Percentiles rank a stretch among this genome's conserved stretches.
These are phyloP conservation scores for Inonotus obliquus DNA, from an alignment of 1,284 basidiomycete species.

Conservation along the genomic window DNA sequence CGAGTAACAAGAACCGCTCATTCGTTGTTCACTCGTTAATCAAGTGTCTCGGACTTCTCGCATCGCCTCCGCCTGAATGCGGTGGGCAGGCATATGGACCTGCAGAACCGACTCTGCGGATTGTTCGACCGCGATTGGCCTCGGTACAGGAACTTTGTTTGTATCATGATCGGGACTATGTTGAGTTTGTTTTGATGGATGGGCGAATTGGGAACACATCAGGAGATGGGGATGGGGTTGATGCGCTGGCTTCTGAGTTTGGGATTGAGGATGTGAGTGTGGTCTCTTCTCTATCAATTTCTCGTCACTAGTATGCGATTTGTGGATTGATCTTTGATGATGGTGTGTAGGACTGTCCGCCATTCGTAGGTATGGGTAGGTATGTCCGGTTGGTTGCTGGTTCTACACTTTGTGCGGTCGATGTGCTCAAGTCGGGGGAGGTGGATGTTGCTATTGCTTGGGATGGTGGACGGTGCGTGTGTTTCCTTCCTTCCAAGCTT, in stretches of 20 bases:
- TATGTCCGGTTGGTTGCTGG: conserved; percentile 76
- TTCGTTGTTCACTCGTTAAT: conserved; percentile 73
- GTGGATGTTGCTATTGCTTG: conserved; percentile 73
- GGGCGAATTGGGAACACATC: conserved; percentile 25
- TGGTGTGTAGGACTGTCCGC: conserved; percentile 69
- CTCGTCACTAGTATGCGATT: too few relatives aligned
- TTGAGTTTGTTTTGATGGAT: conserved; percentile 43
- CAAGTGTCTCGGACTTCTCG: conserved; percentile 51
- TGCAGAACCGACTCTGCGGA: conserved; percentile 27
- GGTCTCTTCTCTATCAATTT: too few relatives aligned
- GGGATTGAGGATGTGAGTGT: conserved; percentile 63
- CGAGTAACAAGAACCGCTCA: conserved; percentile 81
- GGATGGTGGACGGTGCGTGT: conserved; percentile 72
- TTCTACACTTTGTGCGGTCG: conserved; percentile 69
- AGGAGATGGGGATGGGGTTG: conserved; percentile 17
- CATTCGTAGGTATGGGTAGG: conserved; percentile 61
- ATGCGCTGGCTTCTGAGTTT: conserved; percentile 35
- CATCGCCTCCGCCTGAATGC: conserved; percentile 21
- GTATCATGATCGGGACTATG: conserved; percentile 56
- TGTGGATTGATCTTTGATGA: not conserved
- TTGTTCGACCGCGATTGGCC: conserved; percentile 50
- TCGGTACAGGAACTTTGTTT: conserved; percentile 44
- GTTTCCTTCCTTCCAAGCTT: not conserved
- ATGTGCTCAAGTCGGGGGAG: conserved; percentile 48
- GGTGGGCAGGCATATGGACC: not conserved